These are phyloP conservation scores for Peterozyma toletana DNA, from an alignment of 805 yeast species.

Conservation along the genomic window DNA sequence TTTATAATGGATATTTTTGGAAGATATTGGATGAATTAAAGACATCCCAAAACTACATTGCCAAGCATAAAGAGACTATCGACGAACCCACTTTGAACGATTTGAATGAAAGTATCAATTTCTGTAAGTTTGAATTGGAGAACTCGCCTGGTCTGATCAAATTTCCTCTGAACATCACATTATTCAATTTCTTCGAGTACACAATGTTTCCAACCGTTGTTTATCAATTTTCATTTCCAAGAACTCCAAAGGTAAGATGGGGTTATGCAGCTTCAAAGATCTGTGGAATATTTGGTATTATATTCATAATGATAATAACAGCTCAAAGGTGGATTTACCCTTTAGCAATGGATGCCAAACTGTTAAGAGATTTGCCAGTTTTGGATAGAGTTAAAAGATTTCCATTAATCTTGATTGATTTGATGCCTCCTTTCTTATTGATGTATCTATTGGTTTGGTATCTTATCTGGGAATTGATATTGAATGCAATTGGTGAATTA, in stretches of 20 bases:
- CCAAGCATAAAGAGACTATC: slow-evolving; percentile 26
- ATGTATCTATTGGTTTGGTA: slow-evolving; percentile 77
- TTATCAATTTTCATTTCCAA: slow-evolving; percentile 76
- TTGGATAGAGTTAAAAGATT: slow-evolving; percentile 35
- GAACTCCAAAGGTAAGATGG: slow-evolving; percentile 66
- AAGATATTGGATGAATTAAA: slow-evolving; percentile 44
- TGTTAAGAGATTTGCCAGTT: slow-evolving; percentile 43
- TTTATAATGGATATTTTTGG: slow-evolving; percentile 90
- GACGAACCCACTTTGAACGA: slow-evolving; percentile 23
- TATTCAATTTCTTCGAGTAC: slow-evolving; percentile 62
- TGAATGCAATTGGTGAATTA: slow-evolving; percentile 85
- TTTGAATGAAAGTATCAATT: slow-evolving; percentile 45
- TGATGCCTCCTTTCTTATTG: slow-evolving; percentile 73
- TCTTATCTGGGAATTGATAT: slow-evolving; percentile 91
- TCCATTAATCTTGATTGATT: slow-evolving; percentile 57
- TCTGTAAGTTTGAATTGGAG: slow-evolving; percentile 66
- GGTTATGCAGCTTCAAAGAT: slow-evolving; percentile 59
- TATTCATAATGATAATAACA: slow-evolving; percentile 70
- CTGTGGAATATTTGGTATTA: slow-evolving; percentile 81
- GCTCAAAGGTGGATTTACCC: slow-evolving; percentile 78
- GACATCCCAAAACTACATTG: slow-evolving; percentile 36
- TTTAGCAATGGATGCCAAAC: slow-evolving; percentile 50
- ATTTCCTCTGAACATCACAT: slow-evolving; percentile 72
- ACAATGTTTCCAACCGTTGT: slow-evolving; percentile 88
- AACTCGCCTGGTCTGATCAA: slow-evolving; percentile 37